Base-by-base conservation (phyloP, 192 early-diverging fungal species). In the Lobulomyces angularis region DNA sequence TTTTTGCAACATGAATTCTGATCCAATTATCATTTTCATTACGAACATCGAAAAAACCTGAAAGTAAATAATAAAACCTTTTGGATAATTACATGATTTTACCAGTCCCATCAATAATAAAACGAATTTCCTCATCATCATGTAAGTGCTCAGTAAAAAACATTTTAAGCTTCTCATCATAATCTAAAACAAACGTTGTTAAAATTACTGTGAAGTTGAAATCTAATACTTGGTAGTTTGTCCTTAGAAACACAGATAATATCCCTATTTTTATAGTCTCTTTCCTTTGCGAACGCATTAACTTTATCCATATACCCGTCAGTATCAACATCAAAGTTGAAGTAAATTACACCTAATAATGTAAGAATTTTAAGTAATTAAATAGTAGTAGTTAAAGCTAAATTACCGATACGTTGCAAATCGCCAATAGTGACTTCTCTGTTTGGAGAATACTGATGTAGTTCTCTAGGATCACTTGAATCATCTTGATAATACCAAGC, bases 61-160 rank as follows among this genome's bases (percentile, higher is more conserved):
- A 23, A 23, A 20, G 14, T 3, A 32, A 8, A 14, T 22, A 24
- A 20, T 16, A 17, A 29, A 19, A 24, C 41, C 17, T 3, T 7
- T 21, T 26, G 6, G 3, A 21, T 27, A 22, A 37, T 2, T 6
- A 26, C 30, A 16, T 12, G 28, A 83, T 77, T 46, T 84, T 90
- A 71, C 91, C 94, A 16, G 75, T 66, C 11, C 94, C 94, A 11
- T 83, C 88, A 27, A 87, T 41, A 38, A 93, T 78, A 52, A 65
- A 95, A 20, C 94, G 79, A 48, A 97, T 97, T 59, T 97, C 90
- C 67, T 98, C 94, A 47, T 93, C 92, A 43, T 90, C 89, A 58
- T 95, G 90, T 40, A 92, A 66, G 56, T 96, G 90, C 74, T 93
- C 92, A 21, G 74, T 67, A 55, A 86, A 94, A 50, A 97, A 97